Conservation (phyloP, 2,329 filamentous ascomycete genomes). For the Arthrobotrys musiformis region DNA sequence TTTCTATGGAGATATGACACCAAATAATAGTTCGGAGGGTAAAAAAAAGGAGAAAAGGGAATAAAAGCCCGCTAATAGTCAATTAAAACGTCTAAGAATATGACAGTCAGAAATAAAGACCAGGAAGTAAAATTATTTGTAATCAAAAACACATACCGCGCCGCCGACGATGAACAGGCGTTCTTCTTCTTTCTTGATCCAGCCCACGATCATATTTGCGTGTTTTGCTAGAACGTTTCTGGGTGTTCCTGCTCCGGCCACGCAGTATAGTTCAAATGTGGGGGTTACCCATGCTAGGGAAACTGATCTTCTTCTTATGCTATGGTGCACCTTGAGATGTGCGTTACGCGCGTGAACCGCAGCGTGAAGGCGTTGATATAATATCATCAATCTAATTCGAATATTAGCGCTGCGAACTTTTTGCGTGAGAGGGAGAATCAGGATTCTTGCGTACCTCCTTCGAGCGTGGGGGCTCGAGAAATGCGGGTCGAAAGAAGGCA, state of each 20-base stretch:
- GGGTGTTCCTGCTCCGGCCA: constrained; percentile 77
- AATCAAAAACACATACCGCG: constrained; percentile 70
- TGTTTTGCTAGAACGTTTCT: constrained; percentile 79
- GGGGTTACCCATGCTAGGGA: constrained; percentile 91
- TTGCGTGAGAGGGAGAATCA: constrained; percentile 43
- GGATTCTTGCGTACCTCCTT: constrained; percentile 67
- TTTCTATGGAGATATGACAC: neutral
- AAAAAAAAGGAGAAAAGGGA: too few species aligned
- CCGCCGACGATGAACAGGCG: constrained; percentile 96
- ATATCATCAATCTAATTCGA: constrained; percentile 73
- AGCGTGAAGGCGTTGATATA: constrained; percentile 87
- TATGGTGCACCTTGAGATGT: constrained; percentile 86
- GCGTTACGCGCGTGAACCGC: constrained; percentile 80
- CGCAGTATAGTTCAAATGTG: constrained; percentile 91
- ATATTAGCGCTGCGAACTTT: constrained; percentile 47
- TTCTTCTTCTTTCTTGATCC: constrained; percentile 92
- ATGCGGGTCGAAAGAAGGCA: constrained; percentile 80
- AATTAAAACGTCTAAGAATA: constrained; percentile 50
- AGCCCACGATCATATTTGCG: constrained; percentile 88
- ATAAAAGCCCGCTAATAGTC: neutral
- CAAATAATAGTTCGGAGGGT: neutral
- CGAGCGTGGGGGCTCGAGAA: constrained; percentile 72
- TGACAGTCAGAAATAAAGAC: constrained; percentile 29
- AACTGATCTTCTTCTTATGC: constrained; percentile 77
- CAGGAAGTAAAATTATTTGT: constrained; percentile 16